Base-by-base conservation (phyloP, 2,329 filamentous ascomycete genomes). In the Nemania sp. region DNA sequence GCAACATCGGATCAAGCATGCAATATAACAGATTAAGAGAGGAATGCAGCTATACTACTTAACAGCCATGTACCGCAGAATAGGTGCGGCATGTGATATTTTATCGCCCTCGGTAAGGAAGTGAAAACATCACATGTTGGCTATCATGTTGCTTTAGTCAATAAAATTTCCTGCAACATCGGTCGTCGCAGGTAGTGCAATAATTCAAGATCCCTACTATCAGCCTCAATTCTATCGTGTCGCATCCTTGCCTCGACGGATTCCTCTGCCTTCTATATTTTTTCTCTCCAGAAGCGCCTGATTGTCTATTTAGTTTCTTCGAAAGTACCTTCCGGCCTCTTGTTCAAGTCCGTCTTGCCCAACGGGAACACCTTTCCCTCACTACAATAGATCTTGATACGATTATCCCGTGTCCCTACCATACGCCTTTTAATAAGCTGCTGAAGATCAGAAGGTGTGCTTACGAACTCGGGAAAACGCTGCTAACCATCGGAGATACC, bases 291-390 rank as follows among this genome's bases (percentile, higher is more conserved):
- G 22, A 46, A 46, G 20, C 31, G 30, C 43, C 30, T 46, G 39
- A 34, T 39, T 43, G 36, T 44, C 48, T 43, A 23, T 33, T 46
- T 47, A 19, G 33, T 33, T 34, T 43, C 23, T 50, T 60, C 51
- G 19, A 44, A 44, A 33, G 41, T 33, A 11, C 41, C 41, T 44
- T 44, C 41, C 15, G 41, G 41, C 26, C 33, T 28, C 41, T 28
- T 28, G 33, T 44, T 26, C 41, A 44, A 44, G 28, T 28, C 41
- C 26, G 41, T 44, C 17, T 46, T 36, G 31, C 31, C 43, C n/a
- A 46, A 46, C 17, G 43, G 43, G 31, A 46, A 46, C 43, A 46
- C 43, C 43, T 46, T 46, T 6, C 43, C 43, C 20, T 46, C 31
- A 36, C 30, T 30, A 36, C 43, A 31, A 11, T 46, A 46, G 20